phyloP scores from a whole-genome alignment of 2,329 filamentous ascomycete species.

The Ciborinia camelliae region DNA sequence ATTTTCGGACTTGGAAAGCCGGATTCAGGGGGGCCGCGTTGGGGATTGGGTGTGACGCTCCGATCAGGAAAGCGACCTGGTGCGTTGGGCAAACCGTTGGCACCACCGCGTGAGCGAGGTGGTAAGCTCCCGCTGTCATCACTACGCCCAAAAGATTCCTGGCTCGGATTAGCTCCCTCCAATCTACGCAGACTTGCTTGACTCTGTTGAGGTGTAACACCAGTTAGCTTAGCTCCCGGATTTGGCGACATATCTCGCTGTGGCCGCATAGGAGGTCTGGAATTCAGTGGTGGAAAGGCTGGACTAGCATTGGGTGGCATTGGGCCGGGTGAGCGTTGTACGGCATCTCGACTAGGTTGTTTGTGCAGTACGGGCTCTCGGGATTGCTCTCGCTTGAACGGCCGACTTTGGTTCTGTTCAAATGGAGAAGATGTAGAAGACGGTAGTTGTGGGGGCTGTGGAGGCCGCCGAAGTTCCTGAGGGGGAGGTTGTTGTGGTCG shows the following conservation, averaged over 20 bases:
- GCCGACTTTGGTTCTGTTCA: conserved; percentile 30
- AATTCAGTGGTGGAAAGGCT: conserved; percentile 30
- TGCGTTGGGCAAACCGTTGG: conserved; percentile 32
- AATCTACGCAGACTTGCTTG: conserved; percentile 32
- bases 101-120: conserved; percentile 35
- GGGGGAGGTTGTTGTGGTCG: conserved; percentile 23
- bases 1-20: conserved; percentile 24
- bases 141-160: conserved; percentile 36
- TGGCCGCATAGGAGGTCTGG: conserved; percentile 30
- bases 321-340: conserved; percentile 31
- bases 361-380: conserved; percentile 30
- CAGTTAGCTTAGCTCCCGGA: conserved; percentile 31
- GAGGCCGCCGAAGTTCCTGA: conserved; percentile 24
- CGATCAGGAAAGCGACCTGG: conserved; percentile 37
- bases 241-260: conserved; percentile 33
- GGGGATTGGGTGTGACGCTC: conserved; percentile 32
- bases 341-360: conserved; percentile 34
- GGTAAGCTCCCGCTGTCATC: conserved; percentile 34
- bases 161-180: conserved; percentile 34
- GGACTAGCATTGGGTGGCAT: conserved; percentile 18
- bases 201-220: conserved; percentile 23
- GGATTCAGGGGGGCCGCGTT: conserved; percentile 34
- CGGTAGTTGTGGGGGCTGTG: conserved; percentile 24
- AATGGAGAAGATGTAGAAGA: conserved; percentile 25
- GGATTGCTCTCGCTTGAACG: conserved; percentile 30